Conservation (phyloP, 768 basidiomycete genomes). For the Clavaria fumosa region DNA sequence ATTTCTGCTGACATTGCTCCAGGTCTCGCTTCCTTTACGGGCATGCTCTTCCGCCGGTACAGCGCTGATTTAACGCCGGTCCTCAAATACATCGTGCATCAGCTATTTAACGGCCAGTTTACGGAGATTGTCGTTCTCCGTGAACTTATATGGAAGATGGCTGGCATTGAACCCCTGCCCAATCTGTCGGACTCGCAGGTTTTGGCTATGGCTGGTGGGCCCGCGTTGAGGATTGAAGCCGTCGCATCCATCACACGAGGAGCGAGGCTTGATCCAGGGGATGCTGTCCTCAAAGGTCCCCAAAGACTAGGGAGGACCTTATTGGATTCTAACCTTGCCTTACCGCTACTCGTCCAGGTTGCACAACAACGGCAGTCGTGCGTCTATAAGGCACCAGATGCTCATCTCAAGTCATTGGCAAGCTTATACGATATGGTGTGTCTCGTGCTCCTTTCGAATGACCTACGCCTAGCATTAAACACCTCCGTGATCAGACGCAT, state of each 20-base stretch:
- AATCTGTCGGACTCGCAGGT: slow-evolving; percentile 84
- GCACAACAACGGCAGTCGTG: slow-evolving; percentile 85
- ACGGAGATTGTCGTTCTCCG: slow-evolving; percentile 86
- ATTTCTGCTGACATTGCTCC: slow-evolving; percentile 9
- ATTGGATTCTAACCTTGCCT: slow-evolving; percentile 56
- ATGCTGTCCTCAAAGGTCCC: slow-evolving; percentile 49
- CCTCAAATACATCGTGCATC: slow-evolving; percentile 83
- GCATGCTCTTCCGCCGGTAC: slow-evolving; percentile 81
- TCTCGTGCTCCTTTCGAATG: slow-evolving; percentile 7
- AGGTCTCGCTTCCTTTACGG: slow-evolving; percentile 90
- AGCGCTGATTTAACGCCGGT: slow-evolving; percentile 71
- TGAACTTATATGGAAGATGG: slow-evolving; percentile 90
- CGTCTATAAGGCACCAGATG: slow-evolving; percentile 55
- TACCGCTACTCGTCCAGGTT: slow-evolving; percentile 82
- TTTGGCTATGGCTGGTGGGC: slow-evolving; percentile 81
- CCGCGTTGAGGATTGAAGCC: slow-evolving; percentile 74
- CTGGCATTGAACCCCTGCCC: slow-evolving; percentile 81
- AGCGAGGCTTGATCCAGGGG: slow-evolving; percentile 50
- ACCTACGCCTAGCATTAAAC: slow-evolving; percentile 9
- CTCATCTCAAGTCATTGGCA: slow-evolving; percentile 74
- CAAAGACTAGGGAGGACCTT: slow-evolving; percentile 49
- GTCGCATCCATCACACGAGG: slow-evolving; percentile 69
- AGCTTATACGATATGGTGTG: slow-evolving; percentile 81
- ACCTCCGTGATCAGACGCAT: slow-evolving; percentile 45
- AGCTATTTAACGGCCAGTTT: slow-evolving; percentile 66